Percentiles rank a stretch among this genome's conserved stretches.
These are phyloP conservation scores for Pontederia paniculata DNA, from an alignment of 176 grass and related monocot genomes.

Conservation along the genomic window DNA sequence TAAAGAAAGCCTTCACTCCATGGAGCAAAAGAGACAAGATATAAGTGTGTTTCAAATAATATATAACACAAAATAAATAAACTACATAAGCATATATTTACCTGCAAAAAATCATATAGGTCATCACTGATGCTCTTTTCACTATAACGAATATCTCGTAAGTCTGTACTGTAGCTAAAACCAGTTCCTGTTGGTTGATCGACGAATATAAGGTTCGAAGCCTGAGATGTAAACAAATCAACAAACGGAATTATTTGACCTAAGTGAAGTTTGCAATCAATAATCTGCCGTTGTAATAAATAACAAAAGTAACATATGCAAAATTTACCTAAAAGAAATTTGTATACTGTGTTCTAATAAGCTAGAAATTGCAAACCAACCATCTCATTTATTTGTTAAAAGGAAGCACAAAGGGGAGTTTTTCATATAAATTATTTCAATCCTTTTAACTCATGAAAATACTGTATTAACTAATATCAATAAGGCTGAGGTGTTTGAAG, in stretches of 20 bases:
- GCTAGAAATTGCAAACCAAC: no score
- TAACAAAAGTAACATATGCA: no score
- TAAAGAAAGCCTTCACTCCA: constrained; percentile 35
- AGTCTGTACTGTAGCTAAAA: constrained; percentile 43
- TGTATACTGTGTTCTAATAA: no score
- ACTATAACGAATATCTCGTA: constrained; percentile 34
- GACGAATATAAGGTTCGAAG: constrained; percentile 44
- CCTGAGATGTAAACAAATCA: constrained; percentile 20
- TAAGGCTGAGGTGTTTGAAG: no score
- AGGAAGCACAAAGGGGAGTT: no score
- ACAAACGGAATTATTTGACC: neutral
- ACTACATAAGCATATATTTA: neutral
- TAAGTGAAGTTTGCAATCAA: neutral
- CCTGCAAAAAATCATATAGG: constrained; percentile 49
- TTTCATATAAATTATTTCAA: no score
- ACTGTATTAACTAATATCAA: no score
- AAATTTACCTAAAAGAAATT: no score
- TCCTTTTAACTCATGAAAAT: no score
- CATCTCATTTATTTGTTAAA: no score
- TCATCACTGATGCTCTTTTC: constrained; percentile 37
- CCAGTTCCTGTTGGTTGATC: constrained; percentile 55
- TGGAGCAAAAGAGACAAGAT: neutral
- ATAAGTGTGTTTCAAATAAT: neutral
- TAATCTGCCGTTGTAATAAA: neutral
- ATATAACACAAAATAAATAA: constrained; percentile 2